Evolutionary conservation across 164 flowering plant species (phyloP).

Genomic region (Chimonanthus salicifolius): DNA sequence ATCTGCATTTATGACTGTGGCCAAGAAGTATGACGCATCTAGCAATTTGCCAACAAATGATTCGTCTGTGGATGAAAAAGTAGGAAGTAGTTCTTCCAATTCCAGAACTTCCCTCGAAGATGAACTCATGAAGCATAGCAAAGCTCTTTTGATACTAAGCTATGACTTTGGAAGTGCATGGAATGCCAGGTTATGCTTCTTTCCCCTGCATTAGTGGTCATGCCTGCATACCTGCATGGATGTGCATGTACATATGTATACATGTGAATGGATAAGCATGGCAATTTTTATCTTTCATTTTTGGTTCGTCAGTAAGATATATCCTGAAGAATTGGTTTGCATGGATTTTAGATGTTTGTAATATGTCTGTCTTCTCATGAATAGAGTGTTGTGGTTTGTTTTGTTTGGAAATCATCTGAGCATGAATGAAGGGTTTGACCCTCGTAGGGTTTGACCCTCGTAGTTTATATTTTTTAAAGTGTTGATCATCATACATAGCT

Average conservation of each 20-base stretch:
- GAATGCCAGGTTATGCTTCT: slow-evolving; percentile 69
- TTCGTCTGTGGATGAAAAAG: slow-evolving; percentile 11
- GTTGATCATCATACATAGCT: background rate
- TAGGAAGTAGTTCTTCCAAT: slow-evolving; percentile 8
- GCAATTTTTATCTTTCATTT: no score
- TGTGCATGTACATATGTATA: background rate
- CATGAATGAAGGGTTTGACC: background rate
- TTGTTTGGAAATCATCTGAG: no score
- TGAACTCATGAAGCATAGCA: slow-evolving; percentile 74
- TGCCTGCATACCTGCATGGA: background rate
- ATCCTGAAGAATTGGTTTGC: no score
- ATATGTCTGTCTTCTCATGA: no score
- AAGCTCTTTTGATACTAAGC: slow-evolving; percentile 71
- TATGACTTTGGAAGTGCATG: slow-evolving; percentile 83
- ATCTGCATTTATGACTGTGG: slow-evolving; percentile 43
- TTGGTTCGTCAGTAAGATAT: no score
- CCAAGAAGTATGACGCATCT: slow-evolving; percentile 21
- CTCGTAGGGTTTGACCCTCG: background rate
- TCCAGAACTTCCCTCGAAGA: slow-evolving; percentile 27
- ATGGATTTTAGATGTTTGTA: no score
- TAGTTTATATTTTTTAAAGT: background rate
- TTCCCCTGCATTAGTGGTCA: background rate
- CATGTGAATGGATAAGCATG: background rate
- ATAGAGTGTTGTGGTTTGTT: no score
- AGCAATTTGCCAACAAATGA: slow-evolving; percentile 11